Evolutionary conservation across 2,329 filamentous ascomycete species (phyloP).

Genomic region (Arthrobotrys megalospora): DNA sequence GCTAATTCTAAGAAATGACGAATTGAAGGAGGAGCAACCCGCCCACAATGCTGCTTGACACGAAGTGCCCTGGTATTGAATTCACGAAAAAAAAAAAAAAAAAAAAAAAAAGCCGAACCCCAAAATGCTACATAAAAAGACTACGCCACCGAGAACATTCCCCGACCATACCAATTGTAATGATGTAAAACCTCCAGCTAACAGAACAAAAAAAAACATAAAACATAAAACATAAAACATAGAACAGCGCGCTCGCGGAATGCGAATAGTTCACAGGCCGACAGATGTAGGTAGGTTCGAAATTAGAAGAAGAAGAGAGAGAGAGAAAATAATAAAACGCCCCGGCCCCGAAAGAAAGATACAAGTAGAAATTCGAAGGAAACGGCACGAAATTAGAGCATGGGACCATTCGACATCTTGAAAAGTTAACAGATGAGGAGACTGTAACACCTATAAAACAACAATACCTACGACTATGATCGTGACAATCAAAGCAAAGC

Average conservation of each 20-base stretch:
- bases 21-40: no score
- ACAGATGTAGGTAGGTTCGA: no score
- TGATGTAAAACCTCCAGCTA: neutral
- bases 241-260: neutral
- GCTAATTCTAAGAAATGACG: no score
- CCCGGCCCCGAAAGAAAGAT: no score
- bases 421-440: neutral
- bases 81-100: neutral
- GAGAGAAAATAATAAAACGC: no score
- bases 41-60: no score
- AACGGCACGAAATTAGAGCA: no score
- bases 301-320: no score
- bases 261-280: no score
- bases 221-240: neutral
- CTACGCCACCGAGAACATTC: neutral
- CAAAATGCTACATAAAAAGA: neutral
- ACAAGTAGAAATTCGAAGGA: no score
- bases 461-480: constrained; percentile 36
- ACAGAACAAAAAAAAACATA: neutral
- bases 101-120: neutral
- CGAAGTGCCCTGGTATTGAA: no score
- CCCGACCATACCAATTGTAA: neutral
- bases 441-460: constrained; percentile 11
- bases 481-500: constrained; percentile 33
- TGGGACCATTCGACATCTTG: no score